Base-by-base conservation (phyloP, 1,284 basidiomycete genomes). In the Ceratobasidium sp. region DNA sequence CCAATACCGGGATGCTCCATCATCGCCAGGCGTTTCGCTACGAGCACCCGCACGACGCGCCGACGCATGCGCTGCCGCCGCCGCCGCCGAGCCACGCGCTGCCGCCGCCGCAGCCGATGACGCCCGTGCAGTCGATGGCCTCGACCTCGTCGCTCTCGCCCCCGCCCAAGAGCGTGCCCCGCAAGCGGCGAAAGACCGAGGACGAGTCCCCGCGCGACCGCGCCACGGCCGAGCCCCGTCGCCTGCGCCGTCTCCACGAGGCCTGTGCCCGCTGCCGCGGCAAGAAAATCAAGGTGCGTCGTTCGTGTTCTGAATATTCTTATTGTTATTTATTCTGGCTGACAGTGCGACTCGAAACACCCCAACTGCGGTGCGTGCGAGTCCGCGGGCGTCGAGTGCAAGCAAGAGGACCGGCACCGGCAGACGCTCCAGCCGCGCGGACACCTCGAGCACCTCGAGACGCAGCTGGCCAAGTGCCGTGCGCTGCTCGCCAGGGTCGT, bases 261-360 rank as follows among this genome's bases (percentile, higher is more conserved):
- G 93, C 93, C 79, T 94, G 93, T 87, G 90, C 92, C 80, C 89
- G 93, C 83, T 94, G 93, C 88, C 91, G 93, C 88, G 92, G 90
- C 86, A 94, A 94, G 89, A 94, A 94, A 91, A 94, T 94, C 85
- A 94, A 94, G 92, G 93, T 91, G 92, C 90, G 91, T 92, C 53
- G 15, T 13, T 60, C 15, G 35, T 13, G 20, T n/a, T n/a, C n/a
- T n/a, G n/a, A n/a, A n/a, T n/a, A n/a, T n/a, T n/a, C n/a, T n/a
- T n/a, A n/a, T n/a, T n/a, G n/a, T n/a, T n/a, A n/a, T n/a, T n/a
- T n/a, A n/a, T n/a, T n/a, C n/a, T n/a, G n/a, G 20, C 65, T 63
- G 79, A 11, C 82, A 94, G 93, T 94, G 93, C 88, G 93, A 94
- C 84, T 94, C 93, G 10, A 94, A 94, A 83, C 92, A 94, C 83